phyloP scores from a whole-genome alignment of 352 stramenopile species.

The Pythium brassicae region DNA sequence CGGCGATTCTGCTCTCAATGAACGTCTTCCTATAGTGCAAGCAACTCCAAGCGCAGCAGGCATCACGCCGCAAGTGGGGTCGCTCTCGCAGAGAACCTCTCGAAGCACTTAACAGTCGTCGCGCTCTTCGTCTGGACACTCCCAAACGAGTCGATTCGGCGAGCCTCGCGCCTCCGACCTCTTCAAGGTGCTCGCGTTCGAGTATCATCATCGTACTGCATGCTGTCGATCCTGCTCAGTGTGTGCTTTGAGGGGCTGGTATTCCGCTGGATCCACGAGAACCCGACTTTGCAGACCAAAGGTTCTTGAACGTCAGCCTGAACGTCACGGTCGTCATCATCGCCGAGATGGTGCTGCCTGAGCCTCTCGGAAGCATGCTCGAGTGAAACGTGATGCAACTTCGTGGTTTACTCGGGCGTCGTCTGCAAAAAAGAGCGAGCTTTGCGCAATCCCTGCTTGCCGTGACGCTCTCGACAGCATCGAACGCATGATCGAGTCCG shows the following conservation, averaged over 20 bases:
- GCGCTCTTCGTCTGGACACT: slow-evolving; percentile 26
- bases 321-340: slow-evolving; percentile 15
- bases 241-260: slow-evolving; percentile 20
- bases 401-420: slow-evolving; percentile 19
- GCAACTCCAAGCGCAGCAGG: slow-evolving; percentile 11
- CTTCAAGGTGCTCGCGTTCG: slow-evolving; percentile 26
- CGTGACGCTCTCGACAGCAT: slow-evolving; percentile 22
- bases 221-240: slow-evolving; percentile 25
- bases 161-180: slow-evolving; percentile 21
- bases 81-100: slow-evolving; percentile 32
- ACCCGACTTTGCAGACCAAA: slow-evolving; percentile 18
- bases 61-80: slow-evolving; percentile 11
- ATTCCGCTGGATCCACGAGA: slow-evolving; percentile 28
- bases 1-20: slow-evolving; percentile 20
- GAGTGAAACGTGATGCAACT: slow-evolving; percentile 25
- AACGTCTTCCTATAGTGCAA: slow-evolving; percentile 16
- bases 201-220: slow-evolving; percentile 15
- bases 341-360: slow-evolving; percentile 9
- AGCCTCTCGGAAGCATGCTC: slow-evolving; percentile 1
- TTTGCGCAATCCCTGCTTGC: slow-evolving; percentile 17
- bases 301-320: slow-evolving; percentile 24
- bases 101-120: slow-evolving; percentile 35
- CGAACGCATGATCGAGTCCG: slow-evolving; percentile 34
- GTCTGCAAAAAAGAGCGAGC: not conserved
- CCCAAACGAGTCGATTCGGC: slow-evolving; percentile 15